phyloP scores from a whole-genome alignment of 1,284 basidiomycete species.

The Waitea zeae region DNA sequence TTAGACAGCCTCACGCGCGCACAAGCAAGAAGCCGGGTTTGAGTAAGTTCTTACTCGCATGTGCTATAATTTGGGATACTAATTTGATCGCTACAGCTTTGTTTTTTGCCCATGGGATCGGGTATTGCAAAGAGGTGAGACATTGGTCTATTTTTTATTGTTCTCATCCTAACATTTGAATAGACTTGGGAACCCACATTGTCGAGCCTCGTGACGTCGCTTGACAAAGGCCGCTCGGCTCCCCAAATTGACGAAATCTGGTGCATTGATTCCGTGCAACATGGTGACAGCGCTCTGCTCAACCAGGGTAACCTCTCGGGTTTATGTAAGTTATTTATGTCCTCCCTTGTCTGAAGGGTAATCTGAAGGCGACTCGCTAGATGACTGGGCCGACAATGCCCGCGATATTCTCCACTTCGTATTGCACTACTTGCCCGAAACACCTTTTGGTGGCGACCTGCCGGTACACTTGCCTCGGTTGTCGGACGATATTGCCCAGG shows the following conservation, averaged over 20 bases:
- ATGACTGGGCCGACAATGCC: constrained; percentile 31
- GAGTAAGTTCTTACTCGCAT: too few species aligned
- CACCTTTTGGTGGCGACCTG: background rate
- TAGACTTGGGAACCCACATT: constrained; percentile 46
- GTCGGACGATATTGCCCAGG: background rate
- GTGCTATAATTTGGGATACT: too few species aligned
- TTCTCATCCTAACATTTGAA: background rate
- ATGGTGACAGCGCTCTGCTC: constrained; percentile 32
- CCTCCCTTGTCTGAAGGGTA: background rate
- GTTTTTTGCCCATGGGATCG: constrained; percentile 65
- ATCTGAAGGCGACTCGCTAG: constrained; percentile 9
- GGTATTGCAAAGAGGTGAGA: constrained; percentile 67
- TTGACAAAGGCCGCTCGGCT: background rate
- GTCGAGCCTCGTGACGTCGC: background rate
- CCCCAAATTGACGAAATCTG: constrained; percentile 33
- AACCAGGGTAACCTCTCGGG: constrained; percentile 28
- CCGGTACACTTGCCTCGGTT: constrained; percentile 1
- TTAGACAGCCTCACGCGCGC: too few species aligned
- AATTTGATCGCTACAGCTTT: too few species aligned
- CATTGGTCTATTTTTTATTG: background rate
- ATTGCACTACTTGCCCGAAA: constrained; percentile 19
- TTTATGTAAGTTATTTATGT: constrained; percentile 16
- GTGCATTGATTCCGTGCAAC: constrained; percentile 35
- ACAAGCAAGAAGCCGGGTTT: too few species aligned
- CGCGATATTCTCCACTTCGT: constrained; percentile 34